Base-by-base conservation (phyloP, 1,284 basidiomycete genomes). In the Fomitiporia mediterranea region DNA sequence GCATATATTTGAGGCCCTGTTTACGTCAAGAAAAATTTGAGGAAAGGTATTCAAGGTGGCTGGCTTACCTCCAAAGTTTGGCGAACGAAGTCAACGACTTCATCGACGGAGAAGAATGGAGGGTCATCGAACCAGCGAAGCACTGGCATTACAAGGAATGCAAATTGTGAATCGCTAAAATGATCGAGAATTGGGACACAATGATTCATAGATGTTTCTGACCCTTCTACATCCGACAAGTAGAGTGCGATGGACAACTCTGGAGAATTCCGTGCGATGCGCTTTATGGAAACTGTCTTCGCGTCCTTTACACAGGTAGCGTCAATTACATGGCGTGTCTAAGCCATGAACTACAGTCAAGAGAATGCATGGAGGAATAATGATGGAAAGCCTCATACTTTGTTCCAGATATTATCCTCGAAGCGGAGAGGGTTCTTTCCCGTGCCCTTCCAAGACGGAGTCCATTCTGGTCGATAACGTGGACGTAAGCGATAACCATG, bases 401-500 rank as follows among this genome's bases (percentile, higher is more conserved):
- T 3, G n/a, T n/a, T 19, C 3, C n/a, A 15, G 8, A 19, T 9
- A 27, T 4, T 28, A 7, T 65, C 65, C 46, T 66, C 64, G 37
- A 56, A 63, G 19, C 7, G 30, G 8, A 50, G 32, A 19, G 56
- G 57, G 37, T 59, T 47, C 1, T 43, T 35, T 0, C 58, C 47
- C 0, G 57, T 64, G 4, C 49, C 48, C 0, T 39, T 32, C 65
- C 65, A 66, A 3, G 65, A 63, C 4, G 65, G 64, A 0, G 19
- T 56, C 65, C 65, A 65, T 4, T 47, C 59, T 0, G 64, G 62
- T 19, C 43, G 48, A 55, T 59, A 63, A 17, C 65, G 53, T 25
- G 59, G 64, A 3, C 65, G 58, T 3, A 65, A 55, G n/a, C 48
- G 37, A 54, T 66, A 66, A 5, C 64, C 65, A 19, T 39, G 39